These are phyloP conservation scores for Thalassiosira exigua DNA, from an alignment of 352 stramenopile species.

Conservation along the genomic window DNA sequence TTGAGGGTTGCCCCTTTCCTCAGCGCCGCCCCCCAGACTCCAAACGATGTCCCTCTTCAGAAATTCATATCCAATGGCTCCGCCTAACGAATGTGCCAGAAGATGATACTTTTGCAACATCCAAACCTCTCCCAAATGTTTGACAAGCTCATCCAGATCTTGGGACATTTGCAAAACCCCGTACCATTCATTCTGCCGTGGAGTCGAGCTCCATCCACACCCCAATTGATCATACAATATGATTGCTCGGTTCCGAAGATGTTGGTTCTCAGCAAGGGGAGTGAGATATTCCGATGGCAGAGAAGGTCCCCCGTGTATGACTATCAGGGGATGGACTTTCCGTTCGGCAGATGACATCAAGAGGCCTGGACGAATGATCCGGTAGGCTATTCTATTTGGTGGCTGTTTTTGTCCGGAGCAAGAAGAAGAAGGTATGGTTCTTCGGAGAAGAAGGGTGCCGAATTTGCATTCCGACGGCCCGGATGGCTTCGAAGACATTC, in stretches of 20 bases:
- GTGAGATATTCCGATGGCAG: conserved; percentile 73
- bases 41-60: conserved; percentile 44
- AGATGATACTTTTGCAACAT: conserved; percentile 68
- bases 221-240: conserved; percentile 77
- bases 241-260: conserved; percentile 63
- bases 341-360: conserved; percentile 12
- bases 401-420: conserved; percentile 15
- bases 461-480: conserved; percentile 28
- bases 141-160: conserved; percentile 64
- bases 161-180: conserved; percentile 51
- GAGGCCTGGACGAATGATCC: conserved; percentile 39
- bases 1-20: conserved; percentile 20
- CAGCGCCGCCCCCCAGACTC: conserved; percentile 8
- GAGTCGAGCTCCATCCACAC: conserved; percentile 59
- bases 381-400: conserved; percentile 47
- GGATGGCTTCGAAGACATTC: conserved; percentile 18
- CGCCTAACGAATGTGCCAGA: conserved; percentile 71
- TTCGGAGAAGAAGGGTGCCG: conserved; percentile 38
- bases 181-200: conserved; percentile 43
- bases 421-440: conserved; percentile 25
- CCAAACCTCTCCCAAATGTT: conserved; percentile 49
- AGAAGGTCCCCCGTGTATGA: conserved; percentile 68
- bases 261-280: conserved; percentile 51
- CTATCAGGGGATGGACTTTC: conserved; percentile 51
- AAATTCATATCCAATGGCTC: conserved; percentile 74